A percentile compares a stretch with the other conserved stretches of the same genome.
Evolutionary conservation across 1,284 basidiomycete genomes (phyloP).

Genomic region (Trametes polyzona): DNA sequence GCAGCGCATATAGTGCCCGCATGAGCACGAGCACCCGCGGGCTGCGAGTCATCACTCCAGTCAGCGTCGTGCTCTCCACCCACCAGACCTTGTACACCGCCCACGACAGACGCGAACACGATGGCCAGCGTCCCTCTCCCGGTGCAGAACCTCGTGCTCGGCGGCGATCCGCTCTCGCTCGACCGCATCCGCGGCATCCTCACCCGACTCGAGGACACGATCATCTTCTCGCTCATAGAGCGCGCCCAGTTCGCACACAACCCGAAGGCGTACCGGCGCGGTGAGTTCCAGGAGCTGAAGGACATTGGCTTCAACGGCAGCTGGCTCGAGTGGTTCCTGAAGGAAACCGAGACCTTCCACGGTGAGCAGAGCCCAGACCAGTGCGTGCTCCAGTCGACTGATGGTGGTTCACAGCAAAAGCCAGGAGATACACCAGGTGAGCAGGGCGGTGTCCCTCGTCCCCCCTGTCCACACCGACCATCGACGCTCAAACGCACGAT

Average conservation of each 20-base stretch:
- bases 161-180: conserved; percentile 79
- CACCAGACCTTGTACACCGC: too few species aligned
- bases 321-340: conserved; percentile 98
- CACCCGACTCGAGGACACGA: conserved; percentile 94
- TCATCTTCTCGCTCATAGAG: conserved; percentile 97
- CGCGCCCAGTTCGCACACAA: conserved; percentile 97
- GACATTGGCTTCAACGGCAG: conserved; percentile 78
- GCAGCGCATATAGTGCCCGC: neutral
- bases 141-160: conserved; percentile 63
- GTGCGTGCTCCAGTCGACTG: neutral
- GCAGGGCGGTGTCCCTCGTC: conserved; percentile 14
- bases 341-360: conserved; percentile 93
- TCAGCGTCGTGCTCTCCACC: neutral
- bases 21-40: neutral
- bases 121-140: conserved; percentile 55
- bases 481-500: neutral
- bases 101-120: neutral
- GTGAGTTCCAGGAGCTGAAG: conserved; percentile 78
- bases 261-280: conserved; percentile 84
- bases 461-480: neutral
- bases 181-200: conserved; percentile 88
- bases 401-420: conserved; percentile 70
- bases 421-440: conserved; percentile 89
- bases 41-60: neutral
- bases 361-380: conserved; percentile 50